These are phyloP conservation scores for Kazachstania viticola DNA, from an alignment of 805 yeast genomes.

Conservation along the genomic window DNA sequence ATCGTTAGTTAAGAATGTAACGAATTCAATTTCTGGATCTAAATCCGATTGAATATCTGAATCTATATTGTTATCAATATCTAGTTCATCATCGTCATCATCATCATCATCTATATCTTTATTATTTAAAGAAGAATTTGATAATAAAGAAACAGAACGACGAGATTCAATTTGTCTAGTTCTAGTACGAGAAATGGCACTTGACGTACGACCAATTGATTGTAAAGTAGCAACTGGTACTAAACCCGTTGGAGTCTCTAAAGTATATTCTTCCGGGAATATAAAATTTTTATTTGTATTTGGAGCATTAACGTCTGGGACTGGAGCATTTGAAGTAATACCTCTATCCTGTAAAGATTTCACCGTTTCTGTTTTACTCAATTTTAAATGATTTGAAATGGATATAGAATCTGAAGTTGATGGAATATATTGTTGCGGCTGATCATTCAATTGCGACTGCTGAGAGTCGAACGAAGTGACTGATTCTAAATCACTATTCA, in stretches of 20 bases:
- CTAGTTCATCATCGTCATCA: slow-evolving; percentile 13
- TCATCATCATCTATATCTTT: slow-evolving; percentile 7
- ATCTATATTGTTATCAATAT: slow-evolving; percentile 11
- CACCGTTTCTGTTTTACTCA: slow-evolving; percentile 59
- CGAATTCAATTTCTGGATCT: slow-evolving; percentile 69
- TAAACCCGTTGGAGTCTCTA: slow-evolving; percentile 81
- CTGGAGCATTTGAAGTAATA: slow-evolving; percentile 40
- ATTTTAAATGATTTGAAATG: slow-evolving; percentile 17
- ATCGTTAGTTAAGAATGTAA: slow-evolving; percentile 67
- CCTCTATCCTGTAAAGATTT: slow-evolving; percentile 58
- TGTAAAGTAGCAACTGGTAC: slow-evolving; percentile 71
- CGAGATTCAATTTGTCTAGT: slow-evolving; percentile 28
- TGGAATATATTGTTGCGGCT: slow-evolving; percentile 20
- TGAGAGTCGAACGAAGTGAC: slow-evolving; percentile 8
- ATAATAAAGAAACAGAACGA: slow-evolving; percentile 2
- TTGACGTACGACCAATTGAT: slow-evolving; percentile 45
- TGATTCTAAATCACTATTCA: slow-evolving; percentile 8
- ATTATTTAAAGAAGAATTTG: slow-evolving; percentile 5
- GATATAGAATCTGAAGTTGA: slow-evolving; percentile 1
- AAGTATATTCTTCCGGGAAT: slow-evolving; percentile 85
- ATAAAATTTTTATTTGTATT: slow-evolving; percentile 45
- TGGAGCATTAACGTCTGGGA: slow-evolving; percentile 48
- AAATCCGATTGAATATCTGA: slow-evolving; percentile 25
- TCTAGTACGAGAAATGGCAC: slow-evolving; percentile 28
- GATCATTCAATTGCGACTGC: slow-evolving; percentile 10